phyloP scores from a whole-genome alignment of 371 early-diverging fungal species.

The Mucor plumbeus region DNA sequence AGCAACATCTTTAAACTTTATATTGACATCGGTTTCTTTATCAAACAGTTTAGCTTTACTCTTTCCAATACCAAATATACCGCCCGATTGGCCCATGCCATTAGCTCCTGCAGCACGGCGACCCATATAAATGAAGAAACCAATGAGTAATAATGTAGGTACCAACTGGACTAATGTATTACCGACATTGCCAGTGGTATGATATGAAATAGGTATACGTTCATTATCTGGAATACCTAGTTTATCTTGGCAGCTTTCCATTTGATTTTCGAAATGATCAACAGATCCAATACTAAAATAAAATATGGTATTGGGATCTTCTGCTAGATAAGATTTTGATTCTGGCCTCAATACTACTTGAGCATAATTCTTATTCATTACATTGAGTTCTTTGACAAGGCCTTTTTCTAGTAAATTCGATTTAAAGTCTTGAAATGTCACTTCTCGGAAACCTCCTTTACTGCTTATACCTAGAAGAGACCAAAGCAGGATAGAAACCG shows the following conservation, averaged over 20 bases:
- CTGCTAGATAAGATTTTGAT: constrained; percentile 43
- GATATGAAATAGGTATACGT: constrained; percentile 90
- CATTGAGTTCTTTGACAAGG: constrained; percentile 81
- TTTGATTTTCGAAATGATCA: constrained; percentile 90
- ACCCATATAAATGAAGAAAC: constrained; percentile 85
- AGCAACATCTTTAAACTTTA: constrained; percentile 99
- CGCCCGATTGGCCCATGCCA: constrained; percentile 67
- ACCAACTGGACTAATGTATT: constrained; percentile 82
- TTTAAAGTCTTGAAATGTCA: constrained; percentile 93
- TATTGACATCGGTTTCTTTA: constrained; percentile 91
- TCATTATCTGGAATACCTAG: constrained; percentile 87
- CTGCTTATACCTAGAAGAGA: not conserved
- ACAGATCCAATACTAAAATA: constrained; percentile 93
- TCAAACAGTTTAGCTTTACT: constrained; percentile 95
- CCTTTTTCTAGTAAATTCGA: constrained; percentile 87
- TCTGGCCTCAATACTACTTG: constrained; percentile 77
- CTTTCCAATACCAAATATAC: constrained; percentile 96
- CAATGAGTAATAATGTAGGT: constrained; percentile 90
- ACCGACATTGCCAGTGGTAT: constrained; percentile 73
- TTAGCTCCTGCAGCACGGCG: constrained; percentile 61
- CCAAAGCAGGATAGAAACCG: constrained; percentile 2
- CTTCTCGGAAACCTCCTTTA: constrained; percentile 53
- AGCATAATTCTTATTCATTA: constrained; percentile 83
- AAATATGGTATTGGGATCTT: constrained; percentile 37
- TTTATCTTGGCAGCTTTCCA: constrained; percentile 88